These are phyloP conservation scores for Puccinia novopanici DNA, from an alignment of 1,284 basidiomycete species.

Conservation along the genomic window DNA sequence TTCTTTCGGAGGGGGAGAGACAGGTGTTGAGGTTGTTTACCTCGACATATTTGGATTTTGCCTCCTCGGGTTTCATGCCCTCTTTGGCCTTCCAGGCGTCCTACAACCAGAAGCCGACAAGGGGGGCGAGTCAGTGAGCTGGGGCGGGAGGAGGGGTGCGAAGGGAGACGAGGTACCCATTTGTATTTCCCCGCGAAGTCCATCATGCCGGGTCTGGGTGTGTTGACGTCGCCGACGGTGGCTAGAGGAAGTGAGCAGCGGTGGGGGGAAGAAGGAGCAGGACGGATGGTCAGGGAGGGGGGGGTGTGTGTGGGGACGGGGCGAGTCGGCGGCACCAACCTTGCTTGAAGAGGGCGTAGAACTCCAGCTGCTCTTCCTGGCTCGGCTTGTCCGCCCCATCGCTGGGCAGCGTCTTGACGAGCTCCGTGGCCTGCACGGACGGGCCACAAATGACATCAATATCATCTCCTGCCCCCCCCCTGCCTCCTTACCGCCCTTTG, in stretches of 20 bases:
- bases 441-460: not conserved
- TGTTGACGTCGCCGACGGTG: constrained; percentile 41
- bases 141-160: not conserved
- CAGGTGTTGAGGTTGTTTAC: not conserved
- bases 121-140: not conserved
- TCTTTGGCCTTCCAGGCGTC: constrained; percentile 44
- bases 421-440: constrained; percentile 47
- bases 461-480: not conserved
- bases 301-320: too few relatives aligned
- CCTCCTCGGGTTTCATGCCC: constrained; percentile 32
- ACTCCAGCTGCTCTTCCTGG: constrained; percentile 64
- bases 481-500: not conserved
- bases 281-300: not conserved
- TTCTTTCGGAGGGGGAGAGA: not conserved
- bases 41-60: constrained; percentile 37
- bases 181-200: constrained; percentile 34
- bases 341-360: constrained; percentile 43
- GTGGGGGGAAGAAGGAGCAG: not conserved
- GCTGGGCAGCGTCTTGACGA: constrained; percentile 67
- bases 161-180: constrained; percentile 25
- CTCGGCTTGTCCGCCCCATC: constrained; percentile 77
- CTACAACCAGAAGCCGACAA: not conserved
- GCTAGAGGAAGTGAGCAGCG: not conserved
- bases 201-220: constrained; percentile 38
- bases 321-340: not conserved